phyloP scores from a whole-genome alignment of 208 protist species.

The Acanthamoeba royreba region DNA sequence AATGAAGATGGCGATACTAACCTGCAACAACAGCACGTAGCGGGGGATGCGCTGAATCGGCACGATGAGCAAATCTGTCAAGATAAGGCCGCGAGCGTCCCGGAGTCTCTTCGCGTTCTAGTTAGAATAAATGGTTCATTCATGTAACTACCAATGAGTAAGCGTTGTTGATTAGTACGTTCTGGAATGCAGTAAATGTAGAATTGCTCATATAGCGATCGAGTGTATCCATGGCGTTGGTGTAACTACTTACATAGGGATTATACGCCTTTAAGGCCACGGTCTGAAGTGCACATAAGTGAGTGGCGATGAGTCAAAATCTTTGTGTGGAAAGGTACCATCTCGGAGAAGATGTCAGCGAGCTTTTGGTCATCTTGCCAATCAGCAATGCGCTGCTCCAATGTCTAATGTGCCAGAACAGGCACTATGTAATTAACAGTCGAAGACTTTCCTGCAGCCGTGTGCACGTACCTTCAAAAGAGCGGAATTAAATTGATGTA shows the following conservation, averaged over 20 bases:
- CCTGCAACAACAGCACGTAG: background rate
- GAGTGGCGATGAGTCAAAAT: no score
- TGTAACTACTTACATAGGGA: background rate
- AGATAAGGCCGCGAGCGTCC: background rate
- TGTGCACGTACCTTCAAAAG: background rate
- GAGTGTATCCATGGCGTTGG: background rate
- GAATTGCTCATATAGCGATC: background rate
- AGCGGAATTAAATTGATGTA: background rate
- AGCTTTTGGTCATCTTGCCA: background rate
- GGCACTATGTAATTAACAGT: no score
- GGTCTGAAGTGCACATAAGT: background rate
- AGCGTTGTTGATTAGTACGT: no score
- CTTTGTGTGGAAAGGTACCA: no score
- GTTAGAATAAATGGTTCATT: no score
- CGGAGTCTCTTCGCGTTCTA: background rate
- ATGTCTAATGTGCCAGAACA: no score
- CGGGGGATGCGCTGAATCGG: slow-evolving; percentile 15
- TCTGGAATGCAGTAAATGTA: background rate
- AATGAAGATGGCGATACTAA: no score
- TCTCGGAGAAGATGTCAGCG: background rate
- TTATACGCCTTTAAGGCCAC: slow-evolving; percentile 5
- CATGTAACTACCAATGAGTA: no score
- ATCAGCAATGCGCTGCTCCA: background rate
- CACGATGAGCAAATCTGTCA: background rate
- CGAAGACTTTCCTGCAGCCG: background rate